Base-by-base conservation (phyloP, 208 protist genomes). In the Acanthamoeba castellanii region DNA sequence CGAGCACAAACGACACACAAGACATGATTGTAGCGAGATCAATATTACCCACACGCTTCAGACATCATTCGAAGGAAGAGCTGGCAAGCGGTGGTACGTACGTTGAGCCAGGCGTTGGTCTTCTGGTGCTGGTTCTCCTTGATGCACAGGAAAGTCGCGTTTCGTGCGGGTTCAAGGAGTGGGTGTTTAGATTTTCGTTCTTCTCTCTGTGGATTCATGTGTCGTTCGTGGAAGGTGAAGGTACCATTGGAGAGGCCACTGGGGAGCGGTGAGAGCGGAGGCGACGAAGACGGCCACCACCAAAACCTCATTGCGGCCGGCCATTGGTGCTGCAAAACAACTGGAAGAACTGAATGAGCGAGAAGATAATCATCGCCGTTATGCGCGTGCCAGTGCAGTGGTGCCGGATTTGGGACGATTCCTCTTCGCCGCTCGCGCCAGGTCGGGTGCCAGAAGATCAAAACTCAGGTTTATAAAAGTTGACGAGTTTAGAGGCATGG, bases 221-320 rank as follows among this genome's bases (percentile, higher is more conserved):
- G 37, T 37, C 3, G 37, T 37, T 37, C 0, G 66, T 1, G 2
- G 18, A 11, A 55, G 50, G 9, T 55, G 13, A 55, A 18, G 16
- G 59, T 85, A 59, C 76, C 76, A 85, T 22, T 85, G 76, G n/a
- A 85, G 42, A 25, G 76, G 76, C 76, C 76, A 85, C 32, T 57
- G 25, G 20, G 76, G 76, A 32, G 42, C 76, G 42, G 76, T 6
- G 20, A 7, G 22, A 34, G 76, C 76, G 76, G 45, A 85, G 27
- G 8, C 20, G 37, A 57, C 42, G 27, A 52, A 20, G 20, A 34
- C 76, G 20, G 27, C 30, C 20, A 42, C 68, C 14, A 76, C 22
- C 20, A 76, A 42, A 76, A 76, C 11, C 7, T 6, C 16, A 3
- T 55, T 11, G 14, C 8, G 8, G 64, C 64, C 8, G 2, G n/a